These are phyloP conservation scores for Protomyces inundatus DNA, from an alignment of 1,139 yeast species.

Conservation along the genomic window DNA sequence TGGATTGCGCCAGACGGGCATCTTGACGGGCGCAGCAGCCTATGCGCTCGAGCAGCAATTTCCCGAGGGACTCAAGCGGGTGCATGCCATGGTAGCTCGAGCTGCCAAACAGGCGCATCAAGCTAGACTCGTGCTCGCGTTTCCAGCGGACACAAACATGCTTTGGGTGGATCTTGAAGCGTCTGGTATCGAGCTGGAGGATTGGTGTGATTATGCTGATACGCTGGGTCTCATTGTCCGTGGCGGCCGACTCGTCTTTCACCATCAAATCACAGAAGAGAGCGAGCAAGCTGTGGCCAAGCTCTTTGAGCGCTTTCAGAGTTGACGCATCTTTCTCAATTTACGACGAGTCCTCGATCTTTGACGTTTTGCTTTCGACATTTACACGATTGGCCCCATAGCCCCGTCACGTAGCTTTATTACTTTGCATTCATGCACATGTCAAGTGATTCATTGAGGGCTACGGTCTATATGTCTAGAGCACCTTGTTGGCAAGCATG, in stretches of 20 bases:
- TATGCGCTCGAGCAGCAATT: constrained; percentile 73
- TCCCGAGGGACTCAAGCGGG: constrained; percentile 48
- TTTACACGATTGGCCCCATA: too few relatives aligned
- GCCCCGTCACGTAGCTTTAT: too few relatives aligned
- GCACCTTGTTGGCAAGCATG: not conserved
- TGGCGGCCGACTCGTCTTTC: constrained; percentile 76
- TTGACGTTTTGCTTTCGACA: too few relatives aligned
- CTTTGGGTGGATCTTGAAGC: constrained; percentile 66
- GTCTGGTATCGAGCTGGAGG: constrained; percentile 56
- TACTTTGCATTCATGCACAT: too few relatives aligned
- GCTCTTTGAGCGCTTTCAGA: not conserved
- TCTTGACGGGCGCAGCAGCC: constrained; percentile 74
- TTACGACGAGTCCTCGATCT: too few relatives aligned
- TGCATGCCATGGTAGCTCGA: constrained; percentile 65
- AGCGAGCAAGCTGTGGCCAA: constrained; percentile 4
- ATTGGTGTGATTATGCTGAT: constrained; percentile 52
- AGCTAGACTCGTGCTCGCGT: constrained; percentile 52
- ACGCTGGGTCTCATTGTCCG: constrained; percentile 60
- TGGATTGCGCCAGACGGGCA: constrained; percentile 86
- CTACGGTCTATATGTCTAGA: constrained; percentile 61
- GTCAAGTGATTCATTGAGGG: constrained; percentile 62
- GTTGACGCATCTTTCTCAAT: too few relatives aligned
- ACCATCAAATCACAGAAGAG: constrained; percentile 54
- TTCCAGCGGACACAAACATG: constrained; percentile 82
- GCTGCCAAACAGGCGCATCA: constrained; percentile 59